Base-by-base conservation (phyloP, 2,329 filamentous ascomycete species). In the Xenoacremonium recifei region DNA sequence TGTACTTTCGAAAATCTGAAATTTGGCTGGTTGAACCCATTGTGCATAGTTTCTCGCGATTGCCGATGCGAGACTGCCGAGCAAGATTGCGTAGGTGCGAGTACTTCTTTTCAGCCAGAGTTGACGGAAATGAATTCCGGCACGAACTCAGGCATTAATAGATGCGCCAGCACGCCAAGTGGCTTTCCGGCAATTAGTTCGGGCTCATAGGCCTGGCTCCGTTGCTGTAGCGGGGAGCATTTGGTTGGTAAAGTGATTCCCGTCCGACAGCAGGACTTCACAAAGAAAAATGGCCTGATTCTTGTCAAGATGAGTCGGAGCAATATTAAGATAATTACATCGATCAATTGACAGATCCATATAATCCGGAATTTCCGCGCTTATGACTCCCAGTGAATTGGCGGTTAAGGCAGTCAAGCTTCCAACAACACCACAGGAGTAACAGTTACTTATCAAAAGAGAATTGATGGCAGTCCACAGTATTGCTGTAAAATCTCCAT, bases 1-100 rank as follows among this genome's bases (percentile, higher is more conserved):
- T 49, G 19, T 49, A 50, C 6, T 49, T 27, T 7, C 46, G 46
- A 6, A 44, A 49, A 19, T 25, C 48, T n/a, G 43, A 29, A 19
- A 13, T n/a, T 30, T 33, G 12, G 11, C 13, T 36, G 35, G 16
- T 44, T 10, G 23, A 27, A 27, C 13, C 23, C 23, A 27, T 27
- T 16, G 7, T 21, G 23, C 7, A 39, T 47, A 44, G 4, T 27
- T 49, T 5, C 19, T 5, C 12, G 15, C 9, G n/a, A 19, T 16
- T 6, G 1, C 9, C 16, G 13, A 20, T 3, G 13, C 7, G 13
- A 9, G 13, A 5, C 2, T n/a, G 11, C 25, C 15, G 29, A 39
- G 25, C 15, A 15, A 32, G 12, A 40, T 16, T 42, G 39, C 46
- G 45, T 47, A 29, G 30, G 11, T 15, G 20, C 23, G 13, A 13